Evolutionary conservation across 1,139 yeast species (phyloP), one percentile per base, ranked within the genome.

Genomic region (Zygoascus hellenicus): DNA sequence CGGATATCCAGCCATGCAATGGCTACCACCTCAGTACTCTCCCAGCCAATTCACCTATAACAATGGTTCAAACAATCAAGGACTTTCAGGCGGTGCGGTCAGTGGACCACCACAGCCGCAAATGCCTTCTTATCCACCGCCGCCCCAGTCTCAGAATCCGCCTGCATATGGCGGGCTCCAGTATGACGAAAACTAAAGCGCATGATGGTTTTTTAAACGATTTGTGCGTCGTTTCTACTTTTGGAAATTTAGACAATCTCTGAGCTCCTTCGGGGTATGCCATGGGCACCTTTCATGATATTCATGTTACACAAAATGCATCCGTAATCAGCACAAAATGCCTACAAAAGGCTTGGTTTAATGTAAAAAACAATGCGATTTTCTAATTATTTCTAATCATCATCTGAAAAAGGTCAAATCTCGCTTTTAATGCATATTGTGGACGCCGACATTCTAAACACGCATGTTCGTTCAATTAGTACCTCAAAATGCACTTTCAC

Each of bases 1-100:
- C 10, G 49, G 58, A 22, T 49, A 58, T 13, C 59, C 60, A 26
- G 52, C 58, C 29, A 61, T 59, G 50, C 52, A 56, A 16, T 47
- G 54, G 50, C 43, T 48, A 17, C 49, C 54, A 42, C 51, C 50
- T 29, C 51, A 48, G 34, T 50, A 52, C 54, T 50, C 44, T 32
- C 48, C 56, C 0, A 45, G 37, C 15, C 53, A 50, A 40, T 48
- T 48, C 48, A 45, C 41, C 38, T 45, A 51, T 19, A 48, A 30
- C 14, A 36, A 22, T 31, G 15, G 22, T 28, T 31, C 13, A 28
- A 13, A 13, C 36, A 13, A 28, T 15, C 16, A n/a, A 4, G 15
- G 28, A n/a, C n/a, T 17, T 28, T n/a, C 36, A 17, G 36, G 11
- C 14, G 28, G 15, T 35, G 19, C 19, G 13, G 19, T 6, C 38